Base-by-base conservation (phyloP, 2,329 filamentous ascomycete genomes). In the Hypoxylon sp. region DNA sequence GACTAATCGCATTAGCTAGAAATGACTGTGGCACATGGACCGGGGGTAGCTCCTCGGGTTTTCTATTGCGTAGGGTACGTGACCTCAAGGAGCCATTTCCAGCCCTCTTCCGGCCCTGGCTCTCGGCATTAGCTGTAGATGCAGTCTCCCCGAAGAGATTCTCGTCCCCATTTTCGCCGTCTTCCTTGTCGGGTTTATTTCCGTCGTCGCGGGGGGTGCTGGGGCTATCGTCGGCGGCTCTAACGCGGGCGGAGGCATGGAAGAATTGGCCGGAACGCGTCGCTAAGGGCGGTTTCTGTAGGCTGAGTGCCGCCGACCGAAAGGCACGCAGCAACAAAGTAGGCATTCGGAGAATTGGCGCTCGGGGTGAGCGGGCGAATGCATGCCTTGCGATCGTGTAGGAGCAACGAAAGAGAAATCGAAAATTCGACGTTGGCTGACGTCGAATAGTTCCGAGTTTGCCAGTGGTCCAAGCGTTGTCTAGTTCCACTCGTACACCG, bases 1-100 rank as follows among this genome's bases (percentile, higher is more conserved):
- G 73, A 51, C 77, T 76, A 29, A 92, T 83, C 60, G 86, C 86
- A 19, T 81, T 77, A 42, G 84, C 79, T 59, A 88, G 78, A 68
- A 92, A 92, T 78, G 83, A 85, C 62, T 82, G 78, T 0, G 90
- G 88, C 13, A 92, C 79, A 54, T 84, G 81, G 22, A 88, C 80
- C 2, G 83, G 81, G n/a, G 87, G 87, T 10, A 88, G 71, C 48
- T 81, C 80, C 26, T 81, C 78, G 35, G 79, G 78, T 77, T 79
- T 73, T 74, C 71, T 72, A 71, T 66, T 70, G 51, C 74, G 74
- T 68, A 66, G 24, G 6, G 69, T 59, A n/a, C 76, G 71, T 31
- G 70, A 69, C 58, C 66, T 74, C 47, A 72, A 44, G 35, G 66
- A 63, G n/a, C 72, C 66, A 39, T 63, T 72, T 11, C 65, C 44